These are phyloP conservation scores for Apiotrichum sp. DNA, from an alignment of 1,284 basidiomycete genomes.

Conservation along the genomic window DNA sequence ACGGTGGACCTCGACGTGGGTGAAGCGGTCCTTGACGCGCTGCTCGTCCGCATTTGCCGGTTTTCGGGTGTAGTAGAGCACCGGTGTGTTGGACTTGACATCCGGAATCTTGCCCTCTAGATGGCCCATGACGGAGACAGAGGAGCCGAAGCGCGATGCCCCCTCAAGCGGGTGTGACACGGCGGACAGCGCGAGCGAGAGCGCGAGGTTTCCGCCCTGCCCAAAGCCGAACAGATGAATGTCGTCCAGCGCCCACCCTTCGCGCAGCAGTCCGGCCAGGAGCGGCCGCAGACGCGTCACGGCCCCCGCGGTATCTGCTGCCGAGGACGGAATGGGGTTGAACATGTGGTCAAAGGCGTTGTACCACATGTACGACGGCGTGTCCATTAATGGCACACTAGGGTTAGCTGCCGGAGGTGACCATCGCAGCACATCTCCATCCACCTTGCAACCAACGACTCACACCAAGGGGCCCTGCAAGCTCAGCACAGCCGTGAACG, in stretches of 20 bases:
- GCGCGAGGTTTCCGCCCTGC: conserved; percentile 75
- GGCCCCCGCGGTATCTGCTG: conserved; percentile 59
- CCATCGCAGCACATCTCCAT: too few relatives aligned
- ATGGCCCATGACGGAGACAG: not conserved
- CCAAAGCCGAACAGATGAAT: conserved; percentile 86
- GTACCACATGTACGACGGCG: conserved; percentile 61
- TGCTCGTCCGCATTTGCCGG: conserved; percentile 43
- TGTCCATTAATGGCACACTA: not conserved
- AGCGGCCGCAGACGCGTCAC: conserved; percentile 51
- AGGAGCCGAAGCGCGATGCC: conserved; percentile 4
- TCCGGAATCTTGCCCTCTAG: conserved; percentile 44
- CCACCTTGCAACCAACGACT: conserved; percentile 26
- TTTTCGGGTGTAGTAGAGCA: conserved; percentile 58
- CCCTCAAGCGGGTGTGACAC: conserved; percentile 7
- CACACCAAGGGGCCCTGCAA: conserved; percentile 71
- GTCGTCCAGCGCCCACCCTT: conserved; percentile 57
- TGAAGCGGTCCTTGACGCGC: conserved; percentile 59
- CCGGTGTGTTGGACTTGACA: conserved; percentile 54
- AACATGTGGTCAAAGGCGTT: conserved; percentile 72
- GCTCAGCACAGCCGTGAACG: conserved; percentile 76
- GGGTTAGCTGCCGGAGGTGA: not conserved
- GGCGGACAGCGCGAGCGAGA: conserved; percentile 56
- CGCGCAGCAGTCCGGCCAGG: conserved; percentile 54
- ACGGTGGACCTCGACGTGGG: conserved; percentile 49
- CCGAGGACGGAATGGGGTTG: conserved; percentile 58